These are phyloP conservation scores for Colletotrichum magnum DNA, from an alignment of 2,329 filamentous ascomycete species.

Conservation along the genomic window DNA sequence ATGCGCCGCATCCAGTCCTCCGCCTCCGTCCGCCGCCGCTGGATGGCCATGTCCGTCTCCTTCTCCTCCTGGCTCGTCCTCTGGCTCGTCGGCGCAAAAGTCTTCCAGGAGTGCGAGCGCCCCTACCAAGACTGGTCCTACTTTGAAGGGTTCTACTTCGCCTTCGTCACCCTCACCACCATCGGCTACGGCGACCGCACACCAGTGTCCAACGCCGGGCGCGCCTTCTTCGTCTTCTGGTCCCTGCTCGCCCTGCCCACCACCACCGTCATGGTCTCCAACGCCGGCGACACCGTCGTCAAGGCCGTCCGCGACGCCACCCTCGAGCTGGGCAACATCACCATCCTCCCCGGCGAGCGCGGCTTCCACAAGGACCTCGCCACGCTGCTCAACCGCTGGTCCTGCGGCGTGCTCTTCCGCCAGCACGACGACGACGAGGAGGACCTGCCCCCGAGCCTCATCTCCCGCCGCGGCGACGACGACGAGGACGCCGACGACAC, in stretches of 20 bases:
- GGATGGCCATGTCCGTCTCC: constrained; percentile 80
- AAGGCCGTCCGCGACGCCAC: constrained; percentile 70
- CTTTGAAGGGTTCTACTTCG: constrained; percentile 88
- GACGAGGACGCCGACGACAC: constrained; percentile 42
- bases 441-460: constrained; percentile 57
- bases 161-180: constrained; percentile 82
- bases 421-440: constrained; percentile 44
- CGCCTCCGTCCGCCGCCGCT: constrained; percentile 76
- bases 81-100: constrained; percentile 84
- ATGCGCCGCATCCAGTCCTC: constrained; percentile 85
- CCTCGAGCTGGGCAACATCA: constrained; percentile 69
- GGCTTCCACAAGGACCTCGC: constrained; percentile 63
- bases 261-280: constrained; percentile 88
- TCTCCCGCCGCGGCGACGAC: constrained; percentile 48
- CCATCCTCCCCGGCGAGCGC: constrained; percentile 71
- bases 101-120: constrained; percentile 73
- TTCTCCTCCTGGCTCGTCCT: constrained; percentile 77
- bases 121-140: constrained; percentile 77
- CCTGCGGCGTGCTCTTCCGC: constrained; percentile 30
- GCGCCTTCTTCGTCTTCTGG: constrained; percentile 95
- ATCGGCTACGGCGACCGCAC: constrained; percentile 89
- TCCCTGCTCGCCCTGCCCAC: constrained; percentile 87
- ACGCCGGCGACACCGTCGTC: constrained; percentile 88
- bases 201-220: constrained; percentile 82
- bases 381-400: constrained; percentile 47